Conservation (phyloP, 768 basidiomycete genomes). For the Panaeolus cyanescens region DNA sequence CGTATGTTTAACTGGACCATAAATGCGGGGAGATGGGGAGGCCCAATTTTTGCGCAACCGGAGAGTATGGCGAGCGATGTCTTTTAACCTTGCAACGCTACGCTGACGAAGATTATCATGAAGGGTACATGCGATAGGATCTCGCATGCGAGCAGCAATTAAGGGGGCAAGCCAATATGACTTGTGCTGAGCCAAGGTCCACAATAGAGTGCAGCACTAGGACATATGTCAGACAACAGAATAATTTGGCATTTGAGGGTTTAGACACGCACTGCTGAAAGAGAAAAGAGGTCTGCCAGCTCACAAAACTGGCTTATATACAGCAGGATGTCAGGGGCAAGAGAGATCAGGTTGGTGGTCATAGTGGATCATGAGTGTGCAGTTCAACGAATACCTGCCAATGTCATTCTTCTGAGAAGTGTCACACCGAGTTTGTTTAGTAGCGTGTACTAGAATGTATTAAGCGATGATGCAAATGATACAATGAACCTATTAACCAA, state of each 20-base stretch:
- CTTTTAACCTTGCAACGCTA: slow-evolving; percentile 20
- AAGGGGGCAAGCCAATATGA: slow-evolving; percentile 31
- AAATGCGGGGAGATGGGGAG: slow-evolving; percentile 14
- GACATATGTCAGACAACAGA: neutral
- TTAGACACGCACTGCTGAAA: slow-evolving; percentile 18
- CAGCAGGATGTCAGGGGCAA: slow-evolving; percentile 20
- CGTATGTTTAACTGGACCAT: slow-evolving; percentile 19
- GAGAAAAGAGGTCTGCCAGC: slow-evolving; percentile 22
- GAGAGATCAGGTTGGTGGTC: neutral
- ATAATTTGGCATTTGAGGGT: neutral
- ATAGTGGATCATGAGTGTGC: no score
- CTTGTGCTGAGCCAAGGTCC: slow-evolving; percentile 22
- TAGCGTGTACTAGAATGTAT: neutral
- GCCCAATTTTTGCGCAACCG: slow-evolving; percentile 33
- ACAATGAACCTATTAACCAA: slow-evolving; percentile 11
- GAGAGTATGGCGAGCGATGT: slow-evolving; percentile 24
- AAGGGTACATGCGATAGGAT: slow-evolving; percentile 31
- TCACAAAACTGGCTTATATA: slow-evolving; percentile 18
- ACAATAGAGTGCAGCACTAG: slow-evolving; percentile 22
- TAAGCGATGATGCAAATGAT: slow-evolving; percentile 13
- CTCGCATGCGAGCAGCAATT: slow-evolving; percentile 13
- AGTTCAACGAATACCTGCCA: no score
- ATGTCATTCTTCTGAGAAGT: no score
- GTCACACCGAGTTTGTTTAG: no score
- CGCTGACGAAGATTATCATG: slow-evolving; percentile 24